Percentiles rank a stretch among this genome's conserved stretches.
Evolutionary conservation across 768 basidiomycete genomes (phyloP).

Genomic region (Lactarius deliciosus): DNA sequence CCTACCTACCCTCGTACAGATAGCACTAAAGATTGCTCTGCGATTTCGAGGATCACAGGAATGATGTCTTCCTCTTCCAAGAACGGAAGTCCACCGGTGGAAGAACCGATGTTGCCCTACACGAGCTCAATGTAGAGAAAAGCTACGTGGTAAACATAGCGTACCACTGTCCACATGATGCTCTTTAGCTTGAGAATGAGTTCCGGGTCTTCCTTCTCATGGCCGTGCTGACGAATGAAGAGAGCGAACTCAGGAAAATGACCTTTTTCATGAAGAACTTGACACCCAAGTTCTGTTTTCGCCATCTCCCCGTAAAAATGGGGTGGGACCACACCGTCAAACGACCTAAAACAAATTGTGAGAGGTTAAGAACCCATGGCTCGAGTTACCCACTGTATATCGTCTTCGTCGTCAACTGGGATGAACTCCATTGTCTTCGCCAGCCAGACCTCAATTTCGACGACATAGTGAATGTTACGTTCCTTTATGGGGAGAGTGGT

Average conservation of each 20-base stretch:
- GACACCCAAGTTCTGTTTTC: constrained; percentile 93
- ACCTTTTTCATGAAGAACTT: constrained; percentile 84
- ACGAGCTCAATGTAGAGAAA: constrained; percentile 12
- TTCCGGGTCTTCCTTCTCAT: constrained; percentile 80
- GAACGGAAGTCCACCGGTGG: constrained; percentile 88
- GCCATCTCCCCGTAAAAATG: constrained; percentile 99
- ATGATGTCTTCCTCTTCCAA: constrained; percentile 95
- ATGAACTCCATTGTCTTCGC: constrained; percentile 67
- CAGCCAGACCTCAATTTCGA: constrained; percentile 91
- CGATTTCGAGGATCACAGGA: constrained; percentile 85
- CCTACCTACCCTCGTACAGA: constrained; percentile 96
- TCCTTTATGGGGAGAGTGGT: constrained; percentile 52
- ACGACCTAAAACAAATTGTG: constrained; percentile 46
- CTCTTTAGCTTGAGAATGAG: constrained; percentile 91
- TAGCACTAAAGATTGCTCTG: constrained; percentile 83
- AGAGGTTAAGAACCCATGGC: not conserved
- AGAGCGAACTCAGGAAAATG: constrained; percentile 91
- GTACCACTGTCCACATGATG: constrained; percentile 93
- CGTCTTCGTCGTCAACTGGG: constrained; percentile 59
- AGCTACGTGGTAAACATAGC: not conserved
- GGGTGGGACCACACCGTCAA: constrained; percentile 85
- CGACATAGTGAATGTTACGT: constrained; percentile 89
- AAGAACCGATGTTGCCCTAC: constrained; percentile 93
- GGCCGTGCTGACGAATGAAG: constrained; percentile 83
- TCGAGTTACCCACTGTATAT: constrained; percentile 46